Conservation (phyloP, 345 rosid genomes). For the Sapria himalayana region DNA sequence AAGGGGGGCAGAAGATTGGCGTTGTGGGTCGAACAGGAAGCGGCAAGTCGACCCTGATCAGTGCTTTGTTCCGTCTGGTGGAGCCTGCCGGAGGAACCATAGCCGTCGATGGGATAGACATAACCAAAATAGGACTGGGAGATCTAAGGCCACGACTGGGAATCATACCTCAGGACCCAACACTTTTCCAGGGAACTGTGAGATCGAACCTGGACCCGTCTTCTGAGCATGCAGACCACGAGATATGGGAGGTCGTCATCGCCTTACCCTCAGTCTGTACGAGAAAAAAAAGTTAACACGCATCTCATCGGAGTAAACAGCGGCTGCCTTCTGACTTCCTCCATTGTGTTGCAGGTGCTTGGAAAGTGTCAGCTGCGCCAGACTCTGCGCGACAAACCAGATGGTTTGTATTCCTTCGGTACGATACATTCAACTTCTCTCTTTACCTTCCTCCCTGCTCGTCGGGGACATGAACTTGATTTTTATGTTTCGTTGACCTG, state of each 20-base stretch:
- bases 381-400: conserved; percentile 54
- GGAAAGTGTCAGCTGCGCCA: conserved; percentile 72
- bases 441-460: too few relatives aligned
- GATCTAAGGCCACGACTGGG: conserved; percentile 81
- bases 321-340: too few relatives aligned
- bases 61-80: conserved; percentile 81
- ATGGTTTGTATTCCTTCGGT: conserved; percentile 63
- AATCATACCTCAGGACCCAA: conserved; percentile 89
- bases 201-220: conserved; percentile 80
- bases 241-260: conserved; percentile 99
- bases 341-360: conserved; percentile 55
- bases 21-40: conserved; percentile 91
- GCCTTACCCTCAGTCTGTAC: too few relatives aligned
- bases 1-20: conserved; percentile 89
- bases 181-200: conserved; percentile 80
- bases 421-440: too few relatives aligned
- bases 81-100: conserved; percentile 78
- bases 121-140: conserved; percentile 55
- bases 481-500: too few relatives aligned
- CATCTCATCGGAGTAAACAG: too few relatives aligned
- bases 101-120: conserved; percentile 64
- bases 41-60: conserved; percentile 77
- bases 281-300: too few relatives aligned
- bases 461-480: too few relatives aligned
- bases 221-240: conserved; percentile 47